Evolutionary conservation across 495 filamentous ascomycete species (phyloP), one percentile per base, ranked within the genome.

Genomic region (Podospora didyma): DNA sequence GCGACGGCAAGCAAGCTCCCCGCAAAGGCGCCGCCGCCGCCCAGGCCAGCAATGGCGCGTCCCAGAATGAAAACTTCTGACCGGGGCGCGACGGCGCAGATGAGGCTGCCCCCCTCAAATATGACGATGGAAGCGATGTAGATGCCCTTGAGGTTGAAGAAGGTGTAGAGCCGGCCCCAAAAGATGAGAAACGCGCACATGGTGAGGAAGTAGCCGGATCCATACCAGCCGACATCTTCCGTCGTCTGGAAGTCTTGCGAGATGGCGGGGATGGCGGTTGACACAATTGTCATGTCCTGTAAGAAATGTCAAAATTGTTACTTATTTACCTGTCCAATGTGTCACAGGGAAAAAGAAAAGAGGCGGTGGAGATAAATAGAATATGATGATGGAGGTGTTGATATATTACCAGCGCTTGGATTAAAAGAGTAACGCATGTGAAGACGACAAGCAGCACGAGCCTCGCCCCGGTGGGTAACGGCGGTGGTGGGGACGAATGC

Each of bases 1-100:
- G n/a, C 14, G 53, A 89, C 85, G 22, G 85, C 68, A 46, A n/a
- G n/a, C n/a, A 87, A 73, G 3, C 67, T 61, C 0, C 79, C 79
- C 10, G 65, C 66, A 49, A 74, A 73, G 14, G 79, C 63, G 3
- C 78, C 79, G 0, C 76, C 69, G 0, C 73, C 69, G 0, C 78
- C 76, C 26, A 73, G 35, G 21, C 79, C 79, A 12, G 72, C 71
- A 11, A 82, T 57, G 20, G 74, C 74, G 28, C 79, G 72, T 12
- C 79, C 77, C 28, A 77, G 62, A 48, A 82, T 81, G 23, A 81
- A 64, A 16, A 70, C 70, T 19, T 62, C 56, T 16, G 72, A 75
- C 10, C 57, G 71, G 0, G 76, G 77, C 2, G 79, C 74, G 7
- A 71, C 68, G 52, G 72, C 79, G 31, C 72, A 76, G 48, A 81